Evolutionary conservation across 2,329 filamentous ascomycete species (phyloP), one percentile per base, ranked within the genome.

Genomic region (Aspergillus hortae): DNA sequence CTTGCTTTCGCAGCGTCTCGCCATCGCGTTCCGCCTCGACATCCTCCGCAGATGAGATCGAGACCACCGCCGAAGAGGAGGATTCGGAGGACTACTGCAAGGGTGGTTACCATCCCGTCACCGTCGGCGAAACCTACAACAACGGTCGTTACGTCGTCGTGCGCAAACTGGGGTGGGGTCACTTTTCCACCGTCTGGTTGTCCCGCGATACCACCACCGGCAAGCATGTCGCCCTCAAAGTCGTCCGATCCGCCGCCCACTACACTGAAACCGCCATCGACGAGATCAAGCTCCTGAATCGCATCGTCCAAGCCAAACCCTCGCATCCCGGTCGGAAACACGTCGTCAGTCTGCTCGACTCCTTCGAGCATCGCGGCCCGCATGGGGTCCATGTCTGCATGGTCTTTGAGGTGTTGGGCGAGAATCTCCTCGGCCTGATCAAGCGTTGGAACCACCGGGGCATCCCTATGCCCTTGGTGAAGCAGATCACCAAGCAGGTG

Each of bases 11-110:
- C 27, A 30, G 74, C 56, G 74, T 77, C 72, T 77, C 77, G 77
- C 80, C 84, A 74, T 86, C 76, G 79, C 81, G 86, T 63, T 92
- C 90, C 56, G 88, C 89, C 48, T 88, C 89, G 48, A 83, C 85
- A 48, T 89, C 85, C 51, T 89, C 89, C 44, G 86, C 84, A 62
- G 91, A 92, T 74, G 92, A 96, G 70, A 81, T 84, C 72, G 92
- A 96, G 66, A 92, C 94, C 69, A 95, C 92, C 36, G 92, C 92
- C 67, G 94, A 97, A 70, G 94, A 99, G 76, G 94, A 99, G 76
- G 94, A 99, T 74, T 96, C 90, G 44, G 92, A 97, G 75, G 94
- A 99, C 74, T 99, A 99, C 78, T 96, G 92, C 83, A 97, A 97
- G 76, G 94, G 94, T 66, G 94, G 94, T 55, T 99, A 97, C 74